A percentile compares a stretch with the other conserved stretches of the same genome.
Conservation (phyloP, 129 eudicot species). For the Helianthus tuberosus region DNA sequence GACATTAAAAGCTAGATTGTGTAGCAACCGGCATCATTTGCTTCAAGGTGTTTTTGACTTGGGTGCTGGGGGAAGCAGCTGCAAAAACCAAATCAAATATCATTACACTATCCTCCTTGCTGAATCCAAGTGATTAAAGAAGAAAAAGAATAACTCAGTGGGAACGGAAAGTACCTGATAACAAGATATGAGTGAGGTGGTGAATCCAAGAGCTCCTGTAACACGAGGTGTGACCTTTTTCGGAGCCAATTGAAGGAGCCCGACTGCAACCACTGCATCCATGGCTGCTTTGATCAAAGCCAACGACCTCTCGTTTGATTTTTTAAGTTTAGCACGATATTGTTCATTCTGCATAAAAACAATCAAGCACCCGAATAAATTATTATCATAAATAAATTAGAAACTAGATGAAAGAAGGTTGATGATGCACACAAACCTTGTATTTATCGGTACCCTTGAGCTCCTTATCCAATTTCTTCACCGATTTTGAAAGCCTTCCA, state of each 20-base stretch:
- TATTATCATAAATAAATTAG: not conserved
- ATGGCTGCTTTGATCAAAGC: conserved; percentile 86
- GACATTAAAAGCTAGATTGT: conserved; percentile 4
- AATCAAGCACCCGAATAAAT: not conserved
- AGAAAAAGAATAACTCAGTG: not conserved
- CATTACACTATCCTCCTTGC: not conserved
- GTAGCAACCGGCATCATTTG: not conserved
- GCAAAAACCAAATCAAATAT: conserved; percentile 24
- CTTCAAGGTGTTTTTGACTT: conserved; percentile 78
- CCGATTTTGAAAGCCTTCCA: conserved; percentile 81
- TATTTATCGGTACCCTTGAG: conserved; percentile 66
- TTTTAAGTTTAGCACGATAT: conserved; percentile 59
- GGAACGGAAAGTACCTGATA: conserved; percentile 68
- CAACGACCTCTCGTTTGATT: conserved; percentile 81
- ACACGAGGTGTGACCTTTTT: conserved; percentile 95
- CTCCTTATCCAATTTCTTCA: conserved; percentile 90
- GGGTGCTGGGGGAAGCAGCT: conserved; percentile 85
- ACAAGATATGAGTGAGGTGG: conserved; percentile 89
- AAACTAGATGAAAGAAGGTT: not conserved
- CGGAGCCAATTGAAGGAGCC: conserved; percentile 87
- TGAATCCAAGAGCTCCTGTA: conserved; percentile 93
- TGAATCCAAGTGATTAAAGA: not conserved
- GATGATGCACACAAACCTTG: conserved; percentile 53
- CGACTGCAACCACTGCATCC: conserved; percentile 89
- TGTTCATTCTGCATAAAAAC: conserved; percentile 63